Conservation (phyloP, 257 asterid species). For the Rhazya stricta region DNA sequence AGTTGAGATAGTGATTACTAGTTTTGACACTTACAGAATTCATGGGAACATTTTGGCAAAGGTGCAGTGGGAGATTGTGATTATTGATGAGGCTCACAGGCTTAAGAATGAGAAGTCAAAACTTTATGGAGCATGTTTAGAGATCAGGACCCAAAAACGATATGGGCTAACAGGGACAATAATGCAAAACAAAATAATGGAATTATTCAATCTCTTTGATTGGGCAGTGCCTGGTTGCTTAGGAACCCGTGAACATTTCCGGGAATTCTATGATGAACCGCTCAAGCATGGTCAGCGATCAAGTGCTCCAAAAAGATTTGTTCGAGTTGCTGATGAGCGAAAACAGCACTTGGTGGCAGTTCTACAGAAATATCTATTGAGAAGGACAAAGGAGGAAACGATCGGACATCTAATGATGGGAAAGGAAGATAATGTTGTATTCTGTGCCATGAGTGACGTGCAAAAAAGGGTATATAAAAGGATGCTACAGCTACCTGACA, state of each 20-base stretch:
- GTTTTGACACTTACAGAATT: slow-evolving; percentile 90
- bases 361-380: slow-evolving; percentile 62
- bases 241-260: slow-evolving; percentile 89
- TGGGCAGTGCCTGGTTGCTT: slow-evolving; percentile 79
- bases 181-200: slow-evolving; percentile 95
- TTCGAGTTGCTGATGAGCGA: slow-evolving; percentile 71
- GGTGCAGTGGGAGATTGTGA: slow-evolving; percentile 74
- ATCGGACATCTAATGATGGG: slow-evolving; percentile 98
- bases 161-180: slow-evolving; percentile 94
- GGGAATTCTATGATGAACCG: slow-evolving; percentile 93
- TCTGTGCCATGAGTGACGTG: slow-evolving; percentile 87
- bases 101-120: slow-evolving; percentile 94
- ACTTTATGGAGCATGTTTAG: slow-evolving; percentile 62
- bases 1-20: slow-evolving; percentile 74
- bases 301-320: slow-evolving; percentile 75
- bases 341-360: slow-evolving; percentile 74
- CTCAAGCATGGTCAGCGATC: slow-evolving; percentile 95
- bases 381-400: slow-evolving; percentile 96
- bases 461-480: slow-evolving; percentile 85
- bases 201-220: slow-evolving; percentile 78
- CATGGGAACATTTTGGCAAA: slow-evolving; percentile 59
- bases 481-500: slow-evolving; percentile 73
- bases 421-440: slow-evolving; percentile 91
- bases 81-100: slow-evolving; percentile 86
- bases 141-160: slow-evolving; percentile 68